Evolutionary conservation across 2,329 filamentous ascomycete genomes (phyloP).

Genomic region (Alternaria metachromatica): DNA sequence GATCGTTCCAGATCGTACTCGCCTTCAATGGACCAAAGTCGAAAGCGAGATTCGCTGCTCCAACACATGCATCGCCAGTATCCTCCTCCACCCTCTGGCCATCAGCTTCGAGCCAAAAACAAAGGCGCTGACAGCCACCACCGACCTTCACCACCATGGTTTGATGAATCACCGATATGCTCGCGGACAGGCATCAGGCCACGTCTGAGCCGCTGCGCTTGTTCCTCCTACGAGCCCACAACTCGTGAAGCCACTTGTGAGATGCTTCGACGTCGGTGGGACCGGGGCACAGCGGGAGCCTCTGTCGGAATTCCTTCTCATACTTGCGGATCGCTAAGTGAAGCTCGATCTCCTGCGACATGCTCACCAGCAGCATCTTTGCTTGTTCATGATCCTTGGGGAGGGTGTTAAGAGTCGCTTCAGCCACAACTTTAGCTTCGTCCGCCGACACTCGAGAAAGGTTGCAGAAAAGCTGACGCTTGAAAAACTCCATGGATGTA

Average conservation of each 20-base stretch:
- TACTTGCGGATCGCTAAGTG: conserved; percentile 31
- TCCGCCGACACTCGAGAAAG: conserved; percentile 15
- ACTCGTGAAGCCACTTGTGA: conserved; percentile 32
- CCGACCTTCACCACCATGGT: background rate
- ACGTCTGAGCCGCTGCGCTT: conserved; percentile 27
- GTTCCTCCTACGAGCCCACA: conserved; percentile 27
- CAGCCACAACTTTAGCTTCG: conserved; percentile 13
- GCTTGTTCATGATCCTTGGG: conserved; percentile 10
- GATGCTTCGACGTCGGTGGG: conserved; percentile 26
- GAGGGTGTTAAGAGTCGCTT: conserved; percentile 7
- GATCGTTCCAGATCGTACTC: conserved; percentile 3
- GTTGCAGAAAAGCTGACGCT: conserved; percentile 28
- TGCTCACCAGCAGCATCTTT: conserved; percentile 22
- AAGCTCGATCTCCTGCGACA: conserved; percentile 26
- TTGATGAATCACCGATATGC: background rate
- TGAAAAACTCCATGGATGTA: conserved; percentile 27
- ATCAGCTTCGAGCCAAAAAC: conserved; percentile 3
- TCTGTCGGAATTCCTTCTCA: conserved; percentile 30
- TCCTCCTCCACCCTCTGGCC: background rate
- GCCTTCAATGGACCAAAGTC: background rate
- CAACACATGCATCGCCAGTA: background rate
- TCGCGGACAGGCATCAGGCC: background rate
- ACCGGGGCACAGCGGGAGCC: conserved; percentile 32
- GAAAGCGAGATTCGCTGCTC: conserved; percentile 2
- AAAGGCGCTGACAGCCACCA: background rate